Base-by-base conservation (phyloP, 192 early-diverging fungal genomes). In the Diversispora epigaea region DNA sequence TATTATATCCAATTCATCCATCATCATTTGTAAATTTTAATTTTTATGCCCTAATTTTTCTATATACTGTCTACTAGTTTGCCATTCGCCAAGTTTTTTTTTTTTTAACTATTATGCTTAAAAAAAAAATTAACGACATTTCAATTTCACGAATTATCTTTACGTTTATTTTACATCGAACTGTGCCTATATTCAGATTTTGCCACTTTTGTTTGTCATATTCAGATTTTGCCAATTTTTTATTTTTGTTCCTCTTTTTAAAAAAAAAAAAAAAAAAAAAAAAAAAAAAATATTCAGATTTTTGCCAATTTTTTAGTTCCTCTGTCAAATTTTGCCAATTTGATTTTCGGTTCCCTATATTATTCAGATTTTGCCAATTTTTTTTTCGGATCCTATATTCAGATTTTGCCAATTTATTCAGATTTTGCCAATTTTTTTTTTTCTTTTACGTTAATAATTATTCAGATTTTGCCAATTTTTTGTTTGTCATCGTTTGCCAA, bases 191-290 rank as follows among this genome's bases (percentile, higher is more conserved):
- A 21, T 60, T 60, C 57, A 60, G 57, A 60, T 63, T 63, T 63
- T 63, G 32, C 39, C 61, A 39, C 10, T 17, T 63, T 63, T 8
- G 6, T 63, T 43, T 12, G 4, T 43, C 10, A 63, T 63, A 40
- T 63, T 63, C 39, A 63, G 61, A 63, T 63, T 63, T 63, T 63
- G 61, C 61, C 61, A 63, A 40, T 41, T 63, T 63, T 63, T 63
- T 4, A 0, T 60, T 25, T 25, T 63, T 40, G 61, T 39, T 43
- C 14, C 39, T 43, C 19, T 9, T 32, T 32, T 32, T 1, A 32
- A 32, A 32, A 32, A 32, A 32, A 32, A 32, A 32, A 32, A 32
- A 32, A 32, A 32, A 32, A 32, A 32, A 32, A 32, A 32, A 32
- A 32, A 32, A 32, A 32, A 32, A 32, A 32, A 32, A 52, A 15